These are phyloP conservation scores for Rhodotorula mucilaginosa DNA, from an alignment of 1,284 basidiomycete genomes.

Conservation along the genomic window DNA sequence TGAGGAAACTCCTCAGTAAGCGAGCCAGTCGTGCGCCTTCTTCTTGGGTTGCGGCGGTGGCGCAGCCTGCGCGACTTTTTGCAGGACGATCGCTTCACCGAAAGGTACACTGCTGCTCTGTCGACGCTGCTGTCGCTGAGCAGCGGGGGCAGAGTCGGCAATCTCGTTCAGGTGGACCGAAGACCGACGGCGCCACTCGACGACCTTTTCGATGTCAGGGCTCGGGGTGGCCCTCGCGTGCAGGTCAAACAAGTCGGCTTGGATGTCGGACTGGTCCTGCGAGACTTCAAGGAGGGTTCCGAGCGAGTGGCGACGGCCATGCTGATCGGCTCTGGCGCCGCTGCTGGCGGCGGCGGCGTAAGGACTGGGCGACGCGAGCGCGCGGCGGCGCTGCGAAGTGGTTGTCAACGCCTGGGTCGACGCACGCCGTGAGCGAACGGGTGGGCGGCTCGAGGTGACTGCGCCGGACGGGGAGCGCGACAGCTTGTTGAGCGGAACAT, in stretches of 20 bases:
- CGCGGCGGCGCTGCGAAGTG: background rate
- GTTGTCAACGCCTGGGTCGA: slow-evolving; percentile 8
- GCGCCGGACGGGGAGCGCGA: background rate
- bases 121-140: background rate
- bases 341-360: background rate
- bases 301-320: slow-evolving; percentile 22
- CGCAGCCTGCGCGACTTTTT: background rate
- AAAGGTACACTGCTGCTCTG: background rate
- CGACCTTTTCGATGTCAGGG: slow-evolving; percentile 10
- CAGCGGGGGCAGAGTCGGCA: background rate
- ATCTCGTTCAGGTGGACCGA: background rate
- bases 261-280: background rate
- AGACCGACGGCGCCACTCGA: slow-evolving; percentile 17
- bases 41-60: background rate
- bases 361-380: background rate
- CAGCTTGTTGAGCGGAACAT: background rate
- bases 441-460: background rate
- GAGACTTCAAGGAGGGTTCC: slow-evolving; percentile 27
- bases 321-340: background rate
- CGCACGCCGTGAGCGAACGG: background rate
- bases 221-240: background rate
- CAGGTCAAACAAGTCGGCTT: background rate
- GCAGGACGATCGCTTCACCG: background rate
- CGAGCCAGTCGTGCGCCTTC: slow-evolving; percentile 24
- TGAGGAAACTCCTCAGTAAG: slow-evolving; percentile 6